Conservation (phyloP, 129 eudicot species). For the Smallanthus sonchifolius region DNA sequence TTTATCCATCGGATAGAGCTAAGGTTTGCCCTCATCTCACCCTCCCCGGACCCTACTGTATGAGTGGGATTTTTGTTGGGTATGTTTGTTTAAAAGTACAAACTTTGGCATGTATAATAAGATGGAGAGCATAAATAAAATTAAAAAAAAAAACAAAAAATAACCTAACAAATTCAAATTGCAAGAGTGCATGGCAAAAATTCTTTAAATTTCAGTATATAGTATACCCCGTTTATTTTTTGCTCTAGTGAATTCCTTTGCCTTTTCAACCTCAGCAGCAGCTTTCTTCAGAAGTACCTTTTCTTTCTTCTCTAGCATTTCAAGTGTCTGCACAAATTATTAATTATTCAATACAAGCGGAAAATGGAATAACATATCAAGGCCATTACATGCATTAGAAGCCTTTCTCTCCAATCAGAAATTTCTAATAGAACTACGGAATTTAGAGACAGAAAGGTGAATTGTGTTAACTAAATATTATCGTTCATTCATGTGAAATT, state of each 20-base stretch:
- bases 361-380: background rate
- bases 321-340: constrained; percentile 41
- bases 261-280: constrained; percentile 50
- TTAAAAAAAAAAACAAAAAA: background rate
- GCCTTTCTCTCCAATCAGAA: background rate
- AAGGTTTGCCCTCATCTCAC: too few relatives aligned
- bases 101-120: background rate
- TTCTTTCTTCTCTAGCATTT: constrained; percentile 59
- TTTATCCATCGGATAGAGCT: too few relatives aligned
- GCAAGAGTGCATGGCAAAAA: background rate
- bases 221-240: constrained; percentile 50
- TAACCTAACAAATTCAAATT: background rate
- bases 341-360: background rate
- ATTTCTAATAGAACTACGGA: background rate
- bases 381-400: background rate
- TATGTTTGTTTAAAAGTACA: too few relatives aligned
- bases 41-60: too few relatives aligned
- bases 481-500: background rate
- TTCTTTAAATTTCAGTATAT: background rate
- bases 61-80: too few relatives aligned
- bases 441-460: background rate
- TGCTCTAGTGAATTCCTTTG: constrained; percentile 50
- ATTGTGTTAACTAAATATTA: background rate
- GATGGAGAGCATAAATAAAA: background rate
- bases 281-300: constrained; percentile 52